Evolutionary conservation across 768 basidiomycete genomes (phyloP).

Genomic region (Russula sp.): DNA sequence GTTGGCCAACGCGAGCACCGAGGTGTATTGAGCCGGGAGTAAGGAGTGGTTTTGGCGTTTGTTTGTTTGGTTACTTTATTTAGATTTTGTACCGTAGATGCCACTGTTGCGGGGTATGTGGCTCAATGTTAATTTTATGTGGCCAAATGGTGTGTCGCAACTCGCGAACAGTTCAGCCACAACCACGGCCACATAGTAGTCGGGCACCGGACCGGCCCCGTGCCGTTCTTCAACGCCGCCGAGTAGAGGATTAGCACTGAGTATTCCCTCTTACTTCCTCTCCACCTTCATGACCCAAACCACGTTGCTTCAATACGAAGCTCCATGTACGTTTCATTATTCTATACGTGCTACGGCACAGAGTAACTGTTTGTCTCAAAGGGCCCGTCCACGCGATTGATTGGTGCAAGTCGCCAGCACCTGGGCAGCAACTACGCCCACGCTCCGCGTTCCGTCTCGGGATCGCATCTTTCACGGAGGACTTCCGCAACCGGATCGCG

Average conservation of each 20-base stretch:
- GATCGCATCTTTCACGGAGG: conserved; percentile 79
- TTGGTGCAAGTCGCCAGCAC: conserved; percentile 79
- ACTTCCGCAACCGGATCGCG: conserved; percentile 75
- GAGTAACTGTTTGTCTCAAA: conserved; percentile 28
- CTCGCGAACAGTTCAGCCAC: too few species aligned
- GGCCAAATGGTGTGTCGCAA: too few species aligned
- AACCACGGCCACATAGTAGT: too few species aligned
- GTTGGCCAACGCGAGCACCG: conserved; percentile 44
- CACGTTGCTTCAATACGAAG: conserved; percentile 73
- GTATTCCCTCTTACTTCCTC: not conserved
- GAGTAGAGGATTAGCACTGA: not conserved
- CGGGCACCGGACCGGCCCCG: not conserved
- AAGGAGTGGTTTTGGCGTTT: not conserved
- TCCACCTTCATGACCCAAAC: conserved; percentile 52
- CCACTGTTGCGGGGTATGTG: too few species aligned
- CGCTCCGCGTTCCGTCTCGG: conserved; percentile 79
- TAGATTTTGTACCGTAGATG: too few species aligned
- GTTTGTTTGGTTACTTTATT: too few species aligned
- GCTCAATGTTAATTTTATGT: too few species aligned
- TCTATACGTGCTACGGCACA: not conserved
- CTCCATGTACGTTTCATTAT: conserved; percentile 56
- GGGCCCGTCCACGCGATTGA: conserved; percentile 84
- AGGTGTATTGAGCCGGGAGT: too few species aligned
- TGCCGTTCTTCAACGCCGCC: not conserved
- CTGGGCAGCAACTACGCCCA: conserved; percentile 63